Evolutionary conservation across 169 alveolate genomes (phyloP).

Genomic region (Eimeria necatrix): DNA sequence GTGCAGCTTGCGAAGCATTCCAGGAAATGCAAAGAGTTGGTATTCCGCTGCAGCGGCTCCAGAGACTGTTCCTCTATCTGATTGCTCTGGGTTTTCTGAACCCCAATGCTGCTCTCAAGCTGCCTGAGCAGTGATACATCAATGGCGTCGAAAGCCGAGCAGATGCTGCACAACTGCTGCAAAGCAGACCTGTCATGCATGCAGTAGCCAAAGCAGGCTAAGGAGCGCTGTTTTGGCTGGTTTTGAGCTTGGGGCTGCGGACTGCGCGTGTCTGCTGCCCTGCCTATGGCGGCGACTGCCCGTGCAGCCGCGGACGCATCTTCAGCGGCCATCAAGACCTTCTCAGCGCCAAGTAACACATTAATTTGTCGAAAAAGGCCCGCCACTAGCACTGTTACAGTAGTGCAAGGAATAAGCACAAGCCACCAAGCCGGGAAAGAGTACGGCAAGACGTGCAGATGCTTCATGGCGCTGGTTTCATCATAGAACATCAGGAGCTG

Average conservation of each 20-base stretch:
- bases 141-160: slow-evolving; percentile 52
- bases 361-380: slow-evolving; percentile 18
- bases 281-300: not conserved
- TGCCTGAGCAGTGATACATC: slow-evolving; percentile 44
- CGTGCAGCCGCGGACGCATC: slow-evolving; percentile 22
- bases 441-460: slow-evolving; percentile 58
- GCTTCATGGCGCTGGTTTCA: slow-evolving; percentile 42
- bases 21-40: not conserved
- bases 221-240: not conserved
- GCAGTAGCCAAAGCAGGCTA: not conserved
- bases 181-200: not conserved
- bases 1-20: not conserved
- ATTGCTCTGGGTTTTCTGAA: not conserved
- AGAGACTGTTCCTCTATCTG: slow-evolving; percentile 20
- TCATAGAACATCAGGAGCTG: slow-evolving; percentile 7
- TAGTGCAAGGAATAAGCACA: slow-evolving; percentile 22
- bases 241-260: not conserved
- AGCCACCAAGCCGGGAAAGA: slow-evolving; percentile 70
- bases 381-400: slow-evolving; percentile 28
- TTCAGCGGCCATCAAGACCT: slow-evolving; percentile 23
- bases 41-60: not conserved
- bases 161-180: slow-evolving; percentile 13
- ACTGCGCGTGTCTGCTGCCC: not conserved
- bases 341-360: slow-evolving; percentile 51
- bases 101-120: not conserved